Evolutionary conservation across 805 yeast genomes (phyloP), one percentile per base, ranked within the genome.

Genomic region (Starmerella ratchasimensis): DNA sequence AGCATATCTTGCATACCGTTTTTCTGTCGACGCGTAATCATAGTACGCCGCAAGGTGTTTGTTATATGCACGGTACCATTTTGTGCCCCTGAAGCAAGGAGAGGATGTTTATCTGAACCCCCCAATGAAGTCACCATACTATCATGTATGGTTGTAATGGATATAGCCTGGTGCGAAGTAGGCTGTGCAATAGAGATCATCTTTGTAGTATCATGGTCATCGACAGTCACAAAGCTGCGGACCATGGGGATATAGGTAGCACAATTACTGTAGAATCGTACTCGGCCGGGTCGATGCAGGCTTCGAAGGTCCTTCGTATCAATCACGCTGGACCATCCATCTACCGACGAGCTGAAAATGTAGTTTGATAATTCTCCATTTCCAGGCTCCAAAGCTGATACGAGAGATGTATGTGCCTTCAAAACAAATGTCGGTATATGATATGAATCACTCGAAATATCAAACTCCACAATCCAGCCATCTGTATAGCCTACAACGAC

Each of bases 391-490:
- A 67, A 42, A 0, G 63, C 51, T 8, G 58, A 45, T 5, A 69
- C 56, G 37, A 59, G 58, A 0, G 64, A 58, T 3, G 58, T 54
- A 37, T 63, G 67, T 3, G 66, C 39, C 17, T 63, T 65, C 20
- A 52, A 49, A 19, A 61, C 52, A 40, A 44, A 64, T 1, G 65
- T 58, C 1, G 72, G 73, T 15, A 18, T 7, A 1, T 38, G 16
- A 2, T 32, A 23, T 15, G 15, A 20, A 4, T 5, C 27, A 13
- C 55, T 55, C 3, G 47, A 27, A 1, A 73, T 47, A 9, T 64
- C 59, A 41, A 65, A 75, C 49, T 76, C 83, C 0, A 73, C 74
- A 8, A 79, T 56, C 22, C 59, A 60, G 0, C 90, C 90, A 37
- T 70, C 67, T 2, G 62, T 54, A 4, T 71, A 65, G 0, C 86